phyloP scores from a whole-genome alignment of 176 grass and related monocot species.

The Oryza punctata region DNA sequence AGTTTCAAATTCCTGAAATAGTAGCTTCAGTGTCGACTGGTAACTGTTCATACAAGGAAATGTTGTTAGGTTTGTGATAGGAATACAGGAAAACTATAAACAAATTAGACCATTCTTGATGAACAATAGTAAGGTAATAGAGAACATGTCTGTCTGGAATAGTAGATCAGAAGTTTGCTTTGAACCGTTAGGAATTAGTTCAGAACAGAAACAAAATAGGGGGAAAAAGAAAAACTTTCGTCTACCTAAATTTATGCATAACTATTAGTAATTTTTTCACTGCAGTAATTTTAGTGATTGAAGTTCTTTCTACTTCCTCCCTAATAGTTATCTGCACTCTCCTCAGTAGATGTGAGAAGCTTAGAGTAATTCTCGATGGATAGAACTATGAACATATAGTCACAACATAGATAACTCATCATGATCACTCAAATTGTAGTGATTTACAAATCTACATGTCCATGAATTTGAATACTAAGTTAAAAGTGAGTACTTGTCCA shows the following conservation, averaged over 20 bases:
- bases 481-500: slow-evolving; percentile 39
- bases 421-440: background rate
- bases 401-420: background rate
- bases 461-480: slow-evolving; percentile 10
- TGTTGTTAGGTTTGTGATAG: slow-evolving; percentile 27
- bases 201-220: background rate
- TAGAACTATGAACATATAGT: slow-evolving; percentile 25
- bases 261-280: background rate
- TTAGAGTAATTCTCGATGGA: slow-evolving; percentile 16
- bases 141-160: background rate
- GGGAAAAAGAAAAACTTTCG: background rate
- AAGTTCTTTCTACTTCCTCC: slow-evolving; percentile 23
- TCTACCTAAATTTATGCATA: background rate
- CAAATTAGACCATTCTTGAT: background rate
- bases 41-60: slow-evolving; percentile 60
- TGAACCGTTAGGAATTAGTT: too few species aligned
- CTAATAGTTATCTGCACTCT: background rate
- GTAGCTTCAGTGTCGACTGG: slow-evolving; percentile 78
- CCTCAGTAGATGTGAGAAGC: slow-evolving; percentile 8
- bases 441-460: background rate
- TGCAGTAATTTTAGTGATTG: background rate
- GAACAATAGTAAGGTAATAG: slow-evolving; percentile 16
- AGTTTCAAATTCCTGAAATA: slow-evolving; percentile 87
- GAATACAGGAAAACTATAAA: background rate
- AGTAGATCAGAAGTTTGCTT: too few species aligned